Evolutionary conservation across 192 early-diverging fungal species (phyloP), one percentile per base, ranked within the genome.

Genomic region (Chytriomyces confervae): DNA sequence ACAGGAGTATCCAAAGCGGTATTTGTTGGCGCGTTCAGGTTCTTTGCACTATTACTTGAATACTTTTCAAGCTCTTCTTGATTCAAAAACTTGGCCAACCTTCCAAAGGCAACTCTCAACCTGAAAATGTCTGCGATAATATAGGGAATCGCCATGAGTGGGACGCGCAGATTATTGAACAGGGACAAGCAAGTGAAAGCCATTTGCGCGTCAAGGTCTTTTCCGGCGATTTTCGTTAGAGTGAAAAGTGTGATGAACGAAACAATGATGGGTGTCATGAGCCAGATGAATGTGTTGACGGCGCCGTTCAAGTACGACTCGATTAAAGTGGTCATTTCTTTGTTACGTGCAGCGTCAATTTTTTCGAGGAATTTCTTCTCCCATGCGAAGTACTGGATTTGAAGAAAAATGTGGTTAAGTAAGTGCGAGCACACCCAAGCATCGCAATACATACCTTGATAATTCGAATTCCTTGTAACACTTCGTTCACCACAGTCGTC

Each of bases 1-100:
- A 69, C 61, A 45, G 75, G 61, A 11, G 13, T 18, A 47, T 36
- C 67, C 9, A 11, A 50, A 8, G 76, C 57, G 16, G 24, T 53
- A 9, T 9, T 24, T 16, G 71, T 13, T 27, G n/a, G 16, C 24
- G 27, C 5, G 9, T 69, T 10, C 53, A 24, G 13, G 16, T 65
- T 65, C 63, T 50, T 64, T 20, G 16, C 57, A 27, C 47, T 48
- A 27, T 62, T 57, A 8, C 23, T 49, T 5, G 60, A 61, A 36
- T 82, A 79, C 65, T 84, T 61, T 79, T 89, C 85, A 47, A 94
- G 74, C 65, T 95, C 92, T 9, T 87, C 81, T 76, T 96, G 93
- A 7, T 78, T 82, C 50, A 98, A 83, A 73, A 94, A 98, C 53
- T 84, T 83, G 60, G 89, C 89, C 51, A 98, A 87, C 43, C 91